Conservation (phyloP, 305 asterid genomes). For the Stenogyne calaminthoides region DNA sequence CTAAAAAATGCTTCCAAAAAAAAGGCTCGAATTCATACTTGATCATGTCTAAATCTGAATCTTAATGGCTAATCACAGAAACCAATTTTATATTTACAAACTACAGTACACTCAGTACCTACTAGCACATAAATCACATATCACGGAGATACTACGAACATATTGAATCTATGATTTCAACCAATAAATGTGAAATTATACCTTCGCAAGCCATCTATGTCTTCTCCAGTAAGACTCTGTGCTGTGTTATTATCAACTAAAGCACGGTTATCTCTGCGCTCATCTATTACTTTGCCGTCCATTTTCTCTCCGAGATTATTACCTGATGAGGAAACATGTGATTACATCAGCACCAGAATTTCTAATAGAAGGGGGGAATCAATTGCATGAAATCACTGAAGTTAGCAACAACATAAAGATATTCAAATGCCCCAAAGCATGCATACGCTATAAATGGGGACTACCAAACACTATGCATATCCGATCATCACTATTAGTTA, state of each 20-base stretch:
- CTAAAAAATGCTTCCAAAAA: not conserved
- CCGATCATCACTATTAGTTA: slow-evolving; percentile 8
- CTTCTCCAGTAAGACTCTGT: slow-evolving; percentile 81
- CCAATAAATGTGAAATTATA: slow-evolving; percentile 27
- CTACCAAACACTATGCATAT: not conserved
- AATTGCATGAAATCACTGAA: slow-evolving; percentile 9
- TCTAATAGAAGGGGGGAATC: slow-evolving; percentile 8
- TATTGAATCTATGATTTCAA: slow-evolving; percentile 6
- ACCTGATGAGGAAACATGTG: slow-evolving; percentile 43
- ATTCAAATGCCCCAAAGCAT: not conserved
- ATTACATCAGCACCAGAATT: slow-evolving; percentile 26
- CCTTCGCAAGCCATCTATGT: slow-evolving; percentile 81
- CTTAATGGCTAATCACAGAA: not conserved
- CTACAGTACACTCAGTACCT: slow-evolving; percentile 4
- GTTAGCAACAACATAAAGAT: not conserved
- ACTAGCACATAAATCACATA: not conserved
- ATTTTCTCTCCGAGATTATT: slow-evolving; percentile 45
- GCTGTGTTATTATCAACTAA: slow-evolving; percentile 87
- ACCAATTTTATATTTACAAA: slow-evolving; percentile 13
- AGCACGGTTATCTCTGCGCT: slow-evolving; percentile 77
- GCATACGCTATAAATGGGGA: not conserved
- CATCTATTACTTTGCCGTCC: slow-evolving; percentile 43
- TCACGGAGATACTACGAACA: not conserved
- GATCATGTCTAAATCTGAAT: not conserved
- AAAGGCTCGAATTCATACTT: not conserved